Evolutionary conservation across 2,329 filamentous ascomycete genomes (phyloP).

Genomic region (Cladosporium sp.): DNA sequence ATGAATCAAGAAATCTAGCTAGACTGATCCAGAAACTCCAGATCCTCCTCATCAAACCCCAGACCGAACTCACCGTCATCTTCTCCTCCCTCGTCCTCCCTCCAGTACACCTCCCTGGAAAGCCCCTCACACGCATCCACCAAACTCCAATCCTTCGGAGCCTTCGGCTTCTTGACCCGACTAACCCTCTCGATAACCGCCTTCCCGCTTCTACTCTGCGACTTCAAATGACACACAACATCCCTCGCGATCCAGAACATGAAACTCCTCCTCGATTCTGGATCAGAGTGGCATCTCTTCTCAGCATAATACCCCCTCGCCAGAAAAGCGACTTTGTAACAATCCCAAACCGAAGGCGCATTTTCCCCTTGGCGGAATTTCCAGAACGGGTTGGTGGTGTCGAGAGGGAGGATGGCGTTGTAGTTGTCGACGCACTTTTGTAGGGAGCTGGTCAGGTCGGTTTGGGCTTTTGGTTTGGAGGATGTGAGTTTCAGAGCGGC

Average conservation of each 20-base stretch:
- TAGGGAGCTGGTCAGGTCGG: too few species aligned
- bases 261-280: too few species aligned
- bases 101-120: too few species aligned
- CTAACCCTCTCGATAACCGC: neutral
- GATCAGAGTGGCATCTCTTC: too few species aligned
- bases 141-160: neutral
- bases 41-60: neutral
- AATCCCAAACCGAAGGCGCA: neutral
- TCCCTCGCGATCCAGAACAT: slow-evolving; percentile 1
- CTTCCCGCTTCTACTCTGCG: neutral
- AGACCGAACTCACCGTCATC: neutral
- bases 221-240: slow-evolving; percentile 4
- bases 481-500: neutral
- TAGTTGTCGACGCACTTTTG: neutral
- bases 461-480: too few species aligned
- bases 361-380: neutral
- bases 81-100: too few species aligned
- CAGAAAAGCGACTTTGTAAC: slow-evolving; percentile 13
- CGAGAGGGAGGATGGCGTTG: neutral
- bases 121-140: too few species aligned
- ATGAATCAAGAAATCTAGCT: too few species aligned
- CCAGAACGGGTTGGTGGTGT: neutral
- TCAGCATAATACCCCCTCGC: slow-evolving; percentile 6
- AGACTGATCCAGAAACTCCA: neutral
- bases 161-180: neutral